These are phyloP conservation scores for Volvariella surrecta DNA, from an alignment of 1,284 basidiomycete species.

Conservation along the genomic window DNA sequence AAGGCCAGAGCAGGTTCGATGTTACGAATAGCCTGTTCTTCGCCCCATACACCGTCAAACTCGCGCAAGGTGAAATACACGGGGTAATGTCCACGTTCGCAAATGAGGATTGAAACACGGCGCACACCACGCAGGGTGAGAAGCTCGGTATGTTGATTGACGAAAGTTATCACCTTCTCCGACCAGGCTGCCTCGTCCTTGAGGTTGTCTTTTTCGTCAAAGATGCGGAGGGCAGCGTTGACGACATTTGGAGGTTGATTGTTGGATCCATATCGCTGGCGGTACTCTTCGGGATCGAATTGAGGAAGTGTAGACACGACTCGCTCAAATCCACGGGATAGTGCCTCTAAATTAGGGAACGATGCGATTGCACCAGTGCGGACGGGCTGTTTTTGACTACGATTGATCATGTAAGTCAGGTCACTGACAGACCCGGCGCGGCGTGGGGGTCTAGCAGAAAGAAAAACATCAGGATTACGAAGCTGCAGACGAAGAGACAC, in stretches of 20 bases:
- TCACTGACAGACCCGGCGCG: constrained; percentile 90
- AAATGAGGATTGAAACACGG: constrained; percentile 89
- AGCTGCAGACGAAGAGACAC: constrained; percentile 17
- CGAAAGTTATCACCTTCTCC: constrained; percentile 63
- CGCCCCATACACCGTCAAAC: constrained; percentile 73
- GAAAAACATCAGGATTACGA: constrained; percentile 6
- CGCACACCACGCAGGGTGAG: constrained; percentile 79
- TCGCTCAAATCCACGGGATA: constrained; percentile 70
- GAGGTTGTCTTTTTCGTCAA: constrained; percentile 69
- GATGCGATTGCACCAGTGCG: constrained; percentile 87
- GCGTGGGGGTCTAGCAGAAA: constrained; percentile 21
- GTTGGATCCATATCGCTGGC: constrained; percentile 66
- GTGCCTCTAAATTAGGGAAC: constrained; percentile 69
- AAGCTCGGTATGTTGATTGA: constrained; percentile 63
- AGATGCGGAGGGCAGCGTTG: constrained; percentile 87
- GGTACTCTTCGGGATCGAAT: constrained; percentile 67
- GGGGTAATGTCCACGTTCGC: constrained; percentile 88
- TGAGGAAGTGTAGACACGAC: constrained; percentile 60
- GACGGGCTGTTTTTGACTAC: constrained; percentile 77
- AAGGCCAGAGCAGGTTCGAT: constrained; percentile 98
- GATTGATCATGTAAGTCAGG: constrained; percentile 82
- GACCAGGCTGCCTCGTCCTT: constrained; percentile 70
- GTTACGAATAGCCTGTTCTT: constrained; percentile 96
- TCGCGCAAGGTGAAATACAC: constrained; percentile 91
- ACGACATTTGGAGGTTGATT: constrained; percentile 83